Evolutionary conservation across 495 filamentous ascomycete species (phyloP), one percentile per base, ranked within the genome.

Genomic region (Aspergillus egyptiacus): DNA sequence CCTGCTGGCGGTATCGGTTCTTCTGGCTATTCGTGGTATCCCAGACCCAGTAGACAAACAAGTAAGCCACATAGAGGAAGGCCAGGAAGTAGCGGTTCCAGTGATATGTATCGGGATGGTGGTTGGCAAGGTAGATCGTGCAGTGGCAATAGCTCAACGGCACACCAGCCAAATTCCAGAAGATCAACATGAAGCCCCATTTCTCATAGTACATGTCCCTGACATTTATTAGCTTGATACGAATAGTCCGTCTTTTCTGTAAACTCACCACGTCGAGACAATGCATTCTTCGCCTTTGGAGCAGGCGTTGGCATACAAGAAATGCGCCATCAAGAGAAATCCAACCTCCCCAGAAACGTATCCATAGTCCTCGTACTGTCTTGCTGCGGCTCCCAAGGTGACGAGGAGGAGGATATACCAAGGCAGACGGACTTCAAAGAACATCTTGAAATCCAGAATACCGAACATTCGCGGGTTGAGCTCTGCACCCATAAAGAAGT

Each of bases 161-260:
- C 14, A 98, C 93, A 54, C 93, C 93, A 46, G 90, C 89, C 63
- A 98, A 73, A 70, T 98, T 98, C 93, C 93, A 98, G 80, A 98
- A 98, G 68, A 96, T 96, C 46, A 98, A 78, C 91, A 98, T 96
- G 74, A 97, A 98, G 58, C 93, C 93, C 88, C 90, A 96, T 76
- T 98, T 98, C 76, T 98, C 93, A 63, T 91, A 91, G 76, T 95
- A 96, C 88, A 98, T 96, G 66, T 98, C 93, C 79, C 79, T 82
- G 32, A 7, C 7, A 9, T 2, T n/a, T 27, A n/a, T 30, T 49
- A 48, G 42, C 32, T n/a, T 23, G 15, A 17, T 11, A 11, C 36
- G 2, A 11, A 14, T 46, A 23, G 11, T 2, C 14, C 5, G 6
- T 6, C 2, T 24, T n/a, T 30, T 2, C 8, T n/a, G 2, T 1